Evolutionary conservation across 192 early-diverging fungal genomes (phyloP), one percentile per base, ranked within the genome.

Genomic region (Radiomyces spectabilis): DNA sequence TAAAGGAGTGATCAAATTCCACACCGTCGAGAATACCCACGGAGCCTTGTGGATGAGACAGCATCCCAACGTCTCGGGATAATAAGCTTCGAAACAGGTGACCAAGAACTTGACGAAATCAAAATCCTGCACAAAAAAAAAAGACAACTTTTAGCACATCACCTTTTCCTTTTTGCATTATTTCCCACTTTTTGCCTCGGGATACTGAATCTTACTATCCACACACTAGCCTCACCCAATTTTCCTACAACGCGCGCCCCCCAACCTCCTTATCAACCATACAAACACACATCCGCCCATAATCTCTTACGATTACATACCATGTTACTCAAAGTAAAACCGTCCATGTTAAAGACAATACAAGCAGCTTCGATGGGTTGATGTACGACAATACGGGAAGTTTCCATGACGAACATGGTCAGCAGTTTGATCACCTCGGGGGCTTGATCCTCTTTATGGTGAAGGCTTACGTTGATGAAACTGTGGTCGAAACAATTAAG

Each of bases 41-140:
- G 92, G 90, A 0, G 92, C 89, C 42, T 84, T 80, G 65, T 94
- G 87, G 40, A 95, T 80, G 8, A 93, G 74, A 25, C 82, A 80
- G 10, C 78, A 61, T 25, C 90, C 93, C 5, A 95, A 76, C 15
- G 79, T 84, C 60, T 95, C 93, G 2, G 93, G 93, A 63, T 94
- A 95, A 73, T 90, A 91, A 35, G 82, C 78, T 67, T 94, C 84
- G 57, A 95, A 82, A 59, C 82, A 85, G 43, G 75, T 63, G 29
- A 91, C 62, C 24, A 94, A 80, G 24, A 92, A 85, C 53, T 83
- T 80, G 47, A 91, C 78, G 50, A 84, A 82, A 6, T 73, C 70
- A 57, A 80, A 84, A 69, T 92, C 88, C 81, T 75, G 27, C 9
- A 24, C 4, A 18, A n/a, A n/a, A n/a, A n/a, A n/a, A n/a, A n/a